Evolutionary conservation across 2,329 filamentous ascomycete species (phyloP).

Genomic region (Penicillium sp.): DNA sequence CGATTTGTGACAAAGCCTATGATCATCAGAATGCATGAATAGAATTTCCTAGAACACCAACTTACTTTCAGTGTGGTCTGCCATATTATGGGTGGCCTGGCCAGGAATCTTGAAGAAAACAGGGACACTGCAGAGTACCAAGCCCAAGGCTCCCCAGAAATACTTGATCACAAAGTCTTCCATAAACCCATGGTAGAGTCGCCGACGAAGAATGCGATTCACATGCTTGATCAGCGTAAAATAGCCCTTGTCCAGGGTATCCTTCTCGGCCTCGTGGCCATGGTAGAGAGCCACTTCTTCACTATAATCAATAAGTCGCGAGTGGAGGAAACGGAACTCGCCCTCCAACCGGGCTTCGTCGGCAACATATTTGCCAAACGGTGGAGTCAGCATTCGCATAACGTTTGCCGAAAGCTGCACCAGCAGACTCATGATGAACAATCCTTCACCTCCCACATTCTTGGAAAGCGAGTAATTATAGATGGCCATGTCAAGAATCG

Average conservation of each 20-base stretch:
- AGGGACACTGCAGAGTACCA: conserved; percentile 88
- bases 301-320: conserved; percentile 88
- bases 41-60: background rate
- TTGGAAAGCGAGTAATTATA: conserved; percentile 94
- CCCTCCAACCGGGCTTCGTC: conserved; percentile 93
- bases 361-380: conserved; percentile 95
- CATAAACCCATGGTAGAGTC: conserved; percentile 98
- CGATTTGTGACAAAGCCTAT: conserved; percentile 87
- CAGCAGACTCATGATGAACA: conserved; percentile 91
- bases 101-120: conserved; percentile 93
- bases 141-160: conserved; percentile 92
- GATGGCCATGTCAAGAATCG: conserved; percentile 89
- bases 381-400: conserved; percentile 91
- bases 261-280: conserved; percentile 91
- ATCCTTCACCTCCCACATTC: conserved; percentile 91
- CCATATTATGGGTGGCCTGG: conserved; percentile 52
- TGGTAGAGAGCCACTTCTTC: conserved; percentile 92
- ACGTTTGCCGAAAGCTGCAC: conserved; percentile 90
- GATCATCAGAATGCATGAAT: background rate
- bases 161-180: conserved; percentile 99
- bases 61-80: conserved; percentile 59
- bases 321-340: conserved; percentile 95
- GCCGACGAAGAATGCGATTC: conserved; percentile 84
- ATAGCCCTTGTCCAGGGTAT: conserved; percentile 95
- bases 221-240: conserved; percentile 99